A percentile compares a stretch with the other conserved stretches of the same genome.
These are phyloP conservation scores for Apiotrichum siamense DNA, from an alignment of 1,284 basidiomycete genomes.

Conservation along the genomic window DNA sequence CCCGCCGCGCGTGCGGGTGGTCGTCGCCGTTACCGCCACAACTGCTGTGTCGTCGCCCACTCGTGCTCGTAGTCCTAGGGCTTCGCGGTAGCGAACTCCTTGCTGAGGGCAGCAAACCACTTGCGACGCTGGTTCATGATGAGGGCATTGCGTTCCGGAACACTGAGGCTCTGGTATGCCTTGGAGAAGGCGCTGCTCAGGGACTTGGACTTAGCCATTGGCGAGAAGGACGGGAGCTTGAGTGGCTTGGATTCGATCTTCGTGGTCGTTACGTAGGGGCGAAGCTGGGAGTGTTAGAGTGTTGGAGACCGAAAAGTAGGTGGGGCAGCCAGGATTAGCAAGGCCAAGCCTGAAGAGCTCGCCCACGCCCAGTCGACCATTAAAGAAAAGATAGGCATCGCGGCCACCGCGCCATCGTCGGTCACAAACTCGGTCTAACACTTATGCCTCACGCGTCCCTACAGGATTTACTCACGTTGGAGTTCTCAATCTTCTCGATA, in stretches of 20 bases:
- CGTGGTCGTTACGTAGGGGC: conserved; percentile 49
- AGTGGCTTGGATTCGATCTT: conserved; percentile 8
- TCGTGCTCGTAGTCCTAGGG: conserved; percentile 8
- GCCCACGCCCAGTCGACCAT: too few relatives aligned
- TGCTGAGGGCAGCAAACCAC: conserved; percentile 34
- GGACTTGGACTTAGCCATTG: conserved; percentile 5
- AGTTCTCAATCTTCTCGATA: conserved; percentile 5
- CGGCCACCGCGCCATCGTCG: too few relatives aligned
- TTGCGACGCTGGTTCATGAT: conserved; percentile 36
- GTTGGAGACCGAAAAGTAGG: neutral
- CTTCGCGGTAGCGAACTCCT: conserved; percentile 10
- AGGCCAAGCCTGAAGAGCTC: too few relatives aligned
- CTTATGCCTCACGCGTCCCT: too few relatives aligned
- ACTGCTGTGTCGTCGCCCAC: conserved; percentile 4
- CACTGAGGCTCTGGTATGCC: conserved; percentile 26
- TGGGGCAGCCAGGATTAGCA: neutral
- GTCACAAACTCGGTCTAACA: too few relatives aligned
- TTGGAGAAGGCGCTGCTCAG: conserved; percentile 22
- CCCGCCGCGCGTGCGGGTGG: too few relatives aligned
- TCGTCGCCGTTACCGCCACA: conserved; percentile 4
- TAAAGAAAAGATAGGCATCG: too few relatives aligned
- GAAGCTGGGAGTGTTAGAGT: conserved; percentile 39
- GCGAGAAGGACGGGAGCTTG: conserved; percentile 19
- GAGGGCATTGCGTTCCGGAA: conserved; percentile 33
- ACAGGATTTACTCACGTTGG: too few relatives aligned